Conservation (phyloP, 169 alveolate species). For the Haemoproteus tartakovskyi region DNA sequence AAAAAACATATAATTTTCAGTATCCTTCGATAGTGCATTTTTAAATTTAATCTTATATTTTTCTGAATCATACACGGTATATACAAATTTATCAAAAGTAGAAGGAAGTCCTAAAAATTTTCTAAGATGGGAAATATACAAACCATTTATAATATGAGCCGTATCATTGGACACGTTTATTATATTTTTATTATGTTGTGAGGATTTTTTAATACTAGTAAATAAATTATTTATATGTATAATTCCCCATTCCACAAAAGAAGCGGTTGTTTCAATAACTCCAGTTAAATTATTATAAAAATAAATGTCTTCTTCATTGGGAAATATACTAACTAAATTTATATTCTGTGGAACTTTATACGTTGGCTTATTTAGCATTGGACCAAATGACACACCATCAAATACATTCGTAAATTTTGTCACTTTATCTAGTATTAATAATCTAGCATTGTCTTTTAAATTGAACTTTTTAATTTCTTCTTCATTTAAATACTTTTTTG, state of each 20-base stretch:
- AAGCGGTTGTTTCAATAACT: slow-evolving; percentile 49
- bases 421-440: slow-evolving; percentile 19
- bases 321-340: slow-evolving; percentile 32
- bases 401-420: slow-evolving; percentile 21
- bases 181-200: neutral
- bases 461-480: neutral
- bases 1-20: slow-evolving; percentile 7
- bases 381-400: slow-evolving; percentile 40
- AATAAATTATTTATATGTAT: slow-evolving; percentile 17
- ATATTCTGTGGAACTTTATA: slow-evolving; percentile 45
- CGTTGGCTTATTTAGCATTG: slow-evolving; percentile 28
- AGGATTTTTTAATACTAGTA: neutral
- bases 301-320: slow-evolving; percentile 11
- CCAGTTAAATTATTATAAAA: slow-evolving; percentile 19
- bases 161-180: slow-evolving; percentile 7
- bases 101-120: slow-evolving; percentile 25
- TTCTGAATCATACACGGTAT: slow-evolving; percentile 28
- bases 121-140: slow-evolving; percentile 51
- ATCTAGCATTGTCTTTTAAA: neutral
- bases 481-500: slow-evolving; percentile 4
- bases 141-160: slow-evolving; percentile 26
- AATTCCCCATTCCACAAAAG: slow-evolving; percentile 59
- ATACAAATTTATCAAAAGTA: slow-evolving; percentile 11
- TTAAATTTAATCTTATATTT: slow-evolving; percentile 15
- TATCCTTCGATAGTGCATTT: slow-evolving; percentile 11